These are phyloP conservation scores for Podospora australis DNA, from an alignment of 495 filamentous ascomycete species.

Conservation along the genomic window DNA sequence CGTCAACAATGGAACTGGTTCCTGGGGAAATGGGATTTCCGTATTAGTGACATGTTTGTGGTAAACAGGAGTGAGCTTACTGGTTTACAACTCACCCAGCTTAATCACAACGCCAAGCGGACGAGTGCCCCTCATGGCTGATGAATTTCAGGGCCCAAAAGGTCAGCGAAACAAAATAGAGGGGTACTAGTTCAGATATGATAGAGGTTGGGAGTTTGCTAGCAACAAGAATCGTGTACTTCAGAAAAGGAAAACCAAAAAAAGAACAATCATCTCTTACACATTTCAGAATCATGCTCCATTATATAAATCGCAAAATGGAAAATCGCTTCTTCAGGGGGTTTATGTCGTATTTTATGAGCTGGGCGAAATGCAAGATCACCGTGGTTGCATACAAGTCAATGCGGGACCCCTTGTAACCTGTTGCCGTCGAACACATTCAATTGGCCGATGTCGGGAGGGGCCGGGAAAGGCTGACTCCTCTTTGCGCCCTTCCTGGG, in stretches of 20 bases:
- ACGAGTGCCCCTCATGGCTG: slow-evolving; percentile 47
- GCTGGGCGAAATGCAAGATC: slow-evolving; percentile 8
- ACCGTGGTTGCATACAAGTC: slow-evolving; percentile 9
- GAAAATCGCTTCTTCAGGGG: not conserved
- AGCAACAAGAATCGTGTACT: too few relatives aligned
- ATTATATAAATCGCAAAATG: slow-evolving; percentile 13
- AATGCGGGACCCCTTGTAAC: slow-evolving; percentile 7
- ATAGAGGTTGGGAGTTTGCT: too few relatives aligned
- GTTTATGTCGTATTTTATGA: slow-evolving; percentile 7
- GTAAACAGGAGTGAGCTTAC: not conserved
- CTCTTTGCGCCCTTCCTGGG: slow-evolving; percentile 8
- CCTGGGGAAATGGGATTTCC: slow-evolving; percentile 46
- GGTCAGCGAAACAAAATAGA: slow-evolving; percentile 1
- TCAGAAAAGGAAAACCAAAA: not conserved
- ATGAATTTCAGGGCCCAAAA: not conserved
- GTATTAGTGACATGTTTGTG: slow-evolving; percentile 1
- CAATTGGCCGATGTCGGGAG: slow-evolving; percentile 18
- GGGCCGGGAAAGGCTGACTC: not conserved
- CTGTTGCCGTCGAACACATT: too few relatives aligned
- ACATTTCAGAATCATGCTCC: slow-evolving; percentile 15
- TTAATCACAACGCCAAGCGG: slow-evolving; percentile 84
- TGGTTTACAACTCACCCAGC: slow-evolving; percentile 62
- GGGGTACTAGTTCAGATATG: not conserved
- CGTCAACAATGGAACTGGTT: slow-evolving; percentile 95
- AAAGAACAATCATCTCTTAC: slow-evolving; percentile 14